phyloP scores from a whole-genome alignment of 306 rosid genomes.

The Trifolium fragiferum region DNA sequence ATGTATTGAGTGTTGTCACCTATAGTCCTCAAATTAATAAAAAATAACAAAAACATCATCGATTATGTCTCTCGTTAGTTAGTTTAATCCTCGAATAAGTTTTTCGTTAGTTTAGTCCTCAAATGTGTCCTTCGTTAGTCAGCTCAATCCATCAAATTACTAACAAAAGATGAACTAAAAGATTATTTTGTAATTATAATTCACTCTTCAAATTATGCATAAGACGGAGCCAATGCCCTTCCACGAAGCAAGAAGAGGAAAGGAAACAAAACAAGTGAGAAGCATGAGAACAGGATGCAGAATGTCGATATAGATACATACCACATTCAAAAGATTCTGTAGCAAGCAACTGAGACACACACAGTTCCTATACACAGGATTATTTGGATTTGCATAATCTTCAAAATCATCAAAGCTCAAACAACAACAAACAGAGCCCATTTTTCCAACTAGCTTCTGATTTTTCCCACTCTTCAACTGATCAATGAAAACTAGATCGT shows the following conservation, averaged over 20 bases:
- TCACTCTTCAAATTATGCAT: neutral
- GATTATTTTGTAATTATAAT: neutral
- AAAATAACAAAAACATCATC: neutral
- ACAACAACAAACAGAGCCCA: conserved; percentile 98
- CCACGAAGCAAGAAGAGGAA: conserved; percentile 19
- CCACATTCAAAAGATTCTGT: conserved; percentile 72
- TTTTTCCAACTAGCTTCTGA: conserved; percentile 54
- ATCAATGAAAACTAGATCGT: conserved; percentile 39
- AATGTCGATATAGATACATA: conserved; percentile 46
- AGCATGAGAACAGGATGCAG: conserved; percentile 8
- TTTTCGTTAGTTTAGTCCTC: neutral
- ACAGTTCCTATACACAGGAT: conserved; percentile 77
- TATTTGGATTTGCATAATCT: conserved; percentile 86
- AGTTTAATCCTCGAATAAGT: neutral
- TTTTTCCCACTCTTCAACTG: conserved; percentile 47
- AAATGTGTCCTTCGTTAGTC: neutral
- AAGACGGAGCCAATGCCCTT: neutral
- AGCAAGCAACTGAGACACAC: conserved; percentile 76
- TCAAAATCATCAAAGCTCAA: conserved; percentile 68
- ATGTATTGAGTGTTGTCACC: neutral
- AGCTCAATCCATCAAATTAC: neutral
- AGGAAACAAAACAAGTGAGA: conserved; percentile 8
- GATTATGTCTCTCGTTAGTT: neutral
- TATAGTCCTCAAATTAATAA: neutral
- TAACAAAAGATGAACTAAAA: neutral